Percentiles rank a stretch among this genome's conserved stretches.
phyloP scores from a whole-genome alignment of 768 basidiomycete species.

The Strobilomyces echinocephalus region DNA sequence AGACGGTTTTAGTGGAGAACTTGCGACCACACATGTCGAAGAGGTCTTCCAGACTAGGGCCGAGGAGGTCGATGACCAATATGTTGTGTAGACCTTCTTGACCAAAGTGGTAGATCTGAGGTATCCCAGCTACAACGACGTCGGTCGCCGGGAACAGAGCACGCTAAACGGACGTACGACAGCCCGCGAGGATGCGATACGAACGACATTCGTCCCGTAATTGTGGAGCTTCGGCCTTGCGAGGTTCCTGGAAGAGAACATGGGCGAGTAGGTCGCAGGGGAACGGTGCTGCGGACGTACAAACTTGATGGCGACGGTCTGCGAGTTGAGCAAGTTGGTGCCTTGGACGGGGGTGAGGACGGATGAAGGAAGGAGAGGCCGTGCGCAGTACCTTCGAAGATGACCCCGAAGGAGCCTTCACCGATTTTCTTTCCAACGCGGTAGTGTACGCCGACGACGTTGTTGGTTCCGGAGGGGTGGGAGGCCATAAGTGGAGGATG shows the following conservation, averaged over 20 bases:
- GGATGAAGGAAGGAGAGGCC: not conserved
- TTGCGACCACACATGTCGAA: slow-evolving; percentile 99
- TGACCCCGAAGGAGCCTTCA: slow-evolving; percentile 97
- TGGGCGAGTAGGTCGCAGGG: slow-evolving; percentile 3
- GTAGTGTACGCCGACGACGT: slow-evolving; percentile 94
- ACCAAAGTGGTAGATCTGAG: slow-evolving; percentile 99
- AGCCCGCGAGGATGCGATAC: slow-evolving; percentile 86
- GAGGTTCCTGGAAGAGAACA: slow-evolving; percentile 57
- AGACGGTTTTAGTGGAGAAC: slow-evolving; percentile 96
- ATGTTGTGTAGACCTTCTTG: slow-evolving; percentile 99
- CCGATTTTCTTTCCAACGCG: slow-evolving; percentile 99
- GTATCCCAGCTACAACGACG: slow-evolving; percentile 68
- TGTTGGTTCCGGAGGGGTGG: slow-evolving; percentile 57
- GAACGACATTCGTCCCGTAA: slow-evolving; percentile 97
- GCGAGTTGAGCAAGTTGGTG: slow-evolving; percentile 95
- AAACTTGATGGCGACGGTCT: slow-evolving; percentile 99
- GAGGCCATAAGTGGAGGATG: slow-evolving; percentile 42
- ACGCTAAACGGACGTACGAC: slow-evolving; percentile 55
- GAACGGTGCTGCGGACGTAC: slow-evolving; percentile 48
- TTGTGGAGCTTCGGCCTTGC: slow-evolving; percentile 96
- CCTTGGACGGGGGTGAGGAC: slow-evolving; percentile 44
- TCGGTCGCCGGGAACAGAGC: slow-evolving; percentile 10
- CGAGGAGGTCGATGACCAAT: slow-evolving; percentile 95
- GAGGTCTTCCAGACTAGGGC: slow-evolving; percentile 93
- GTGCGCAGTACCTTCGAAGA: slow-evolving; percentile 66